Evolutionary conservation across 768 basidiomycete genomes (phyloP).

Genomic region (Strobilomyces dryophilus): DNA sequence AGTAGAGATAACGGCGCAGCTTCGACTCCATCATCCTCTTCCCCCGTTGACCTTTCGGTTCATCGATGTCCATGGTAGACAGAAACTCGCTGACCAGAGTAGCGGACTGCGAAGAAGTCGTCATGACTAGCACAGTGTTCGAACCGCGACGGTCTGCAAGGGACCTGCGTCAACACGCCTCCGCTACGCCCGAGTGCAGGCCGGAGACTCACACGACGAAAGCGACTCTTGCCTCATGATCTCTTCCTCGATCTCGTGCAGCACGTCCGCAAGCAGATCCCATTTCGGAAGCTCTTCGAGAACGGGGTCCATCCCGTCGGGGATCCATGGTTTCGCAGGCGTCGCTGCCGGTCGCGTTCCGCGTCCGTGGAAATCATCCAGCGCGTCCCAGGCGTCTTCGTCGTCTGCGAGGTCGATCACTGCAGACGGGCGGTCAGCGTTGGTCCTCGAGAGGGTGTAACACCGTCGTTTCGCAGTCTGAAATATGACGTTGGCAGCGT

Average conservation of each 20-base stretch:
- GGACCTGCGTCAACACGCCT: neutral
- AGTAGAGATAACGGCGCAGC: constrained; percentile 69
- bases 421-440: constrained; percentile 18
- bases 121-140: constrained; percentile 86
- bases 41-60: constrained; percentile 60
- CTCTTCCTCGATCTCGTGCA: constrained; percentile 89
- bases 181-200: no score
- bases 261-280: constrained; percentile 75
- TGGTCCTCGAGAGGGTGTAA: constrained; percentile 48
- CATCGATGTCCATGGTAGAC: constrained; percentile 51
- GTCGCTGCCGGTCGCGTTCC: constrained; percentile 2
- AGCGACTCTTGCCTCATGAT: constrained; percentile 58
- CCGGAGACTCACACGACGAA: constrained; percentile 14
- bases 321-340: constrained; percentile 49
- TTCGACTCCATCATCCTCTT: constrained; percentile 76
- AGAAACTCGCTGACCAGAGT: constrained; percentile 78
- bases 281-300: constrained; percentile 96
- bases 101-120: constrained; percentile 72
- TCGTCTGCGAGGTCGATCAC: constrained; percentile 49
- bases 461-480: constrained; percentile 77
- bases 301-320: constrained; percentile 75
- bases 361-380: constrained; percentile 50
- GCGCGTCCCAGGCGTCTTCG: constrained; percentile 71
- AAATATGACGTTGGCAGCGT: constrained; percentile 86
- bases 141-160: constrained; percentile 44